Percentiles rank a stretch among this genome's conserved stretches.
phyloP scores from a whole-genome alignment of 306 rosid genomes.

The Psophocarpus tetragonolobus region DNA sequence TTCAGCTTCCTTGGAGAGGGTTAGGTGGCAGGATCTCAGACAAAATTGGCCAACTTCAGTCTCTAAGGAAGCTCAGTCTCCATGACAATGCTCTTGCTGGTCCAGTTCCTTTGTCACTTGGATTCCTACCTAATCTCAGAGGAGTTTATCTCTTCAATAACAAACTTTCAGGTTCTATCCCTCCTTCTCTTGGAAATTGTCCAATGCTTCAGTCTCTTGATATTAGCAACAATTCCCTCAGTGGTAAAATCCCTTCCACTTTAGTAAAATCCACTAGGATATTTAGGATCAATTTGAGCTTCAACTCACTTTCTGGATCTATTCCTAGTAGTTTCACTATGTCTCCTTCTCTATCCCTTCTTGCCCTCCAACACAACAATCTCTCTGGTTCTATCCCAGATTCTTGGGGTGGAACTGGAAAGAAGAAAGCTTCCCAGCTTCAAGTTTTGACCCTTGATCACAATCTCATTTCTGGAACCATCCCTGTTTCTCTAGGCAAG shows the following conservation, averaged over 20 bases:
- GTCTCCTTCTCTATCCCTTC: constrained; percentile 58
- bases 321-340: constrained; percentile 59
- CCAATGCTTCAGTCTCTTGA: constrained; percentile 84
- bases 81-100: constrained; percentile 75
- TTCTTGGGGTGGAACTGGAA: constrained; percentile 61
- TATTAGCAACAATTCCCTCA: constrained; percentile 70
- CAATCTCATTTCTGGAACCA: constrained; percentile 61
- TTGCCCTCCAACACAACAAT: constrained; percentile 74
- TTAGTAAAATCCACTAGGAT: constrained; percentile 68
- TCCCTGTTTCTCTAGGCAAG: constrained; percentile 65
- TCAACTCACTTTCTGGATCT: constrained; percentile 75
- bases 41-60: constrained; percentile 74
- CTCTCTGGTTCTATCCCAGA: constrained; percentile 71
- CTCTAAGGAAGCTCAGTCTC: constrained; percentile 76
- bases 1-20: constrained; percentile 94
- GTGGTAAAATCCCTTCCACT: constrained; percentile 72
- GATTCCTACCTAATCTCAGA: constrained; percentile 76
- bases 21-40: constrained; percentile 79
- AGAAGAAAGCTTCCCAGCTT: constrained; percentile 50
- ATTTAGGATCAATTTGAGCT: constrained; percentile 75
- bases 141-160: constrained; percentile 93
- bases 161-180: constrained; percentile 78
- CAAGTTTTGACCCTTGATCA: constrained; percentile 68
- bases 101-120: constrained; percentile 65
- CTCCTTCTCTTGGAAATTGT: constrained; percentile 73